Conservation (phyloP, 805 yeast genomes). For the Wickerhamiella cacticola region DNA sequence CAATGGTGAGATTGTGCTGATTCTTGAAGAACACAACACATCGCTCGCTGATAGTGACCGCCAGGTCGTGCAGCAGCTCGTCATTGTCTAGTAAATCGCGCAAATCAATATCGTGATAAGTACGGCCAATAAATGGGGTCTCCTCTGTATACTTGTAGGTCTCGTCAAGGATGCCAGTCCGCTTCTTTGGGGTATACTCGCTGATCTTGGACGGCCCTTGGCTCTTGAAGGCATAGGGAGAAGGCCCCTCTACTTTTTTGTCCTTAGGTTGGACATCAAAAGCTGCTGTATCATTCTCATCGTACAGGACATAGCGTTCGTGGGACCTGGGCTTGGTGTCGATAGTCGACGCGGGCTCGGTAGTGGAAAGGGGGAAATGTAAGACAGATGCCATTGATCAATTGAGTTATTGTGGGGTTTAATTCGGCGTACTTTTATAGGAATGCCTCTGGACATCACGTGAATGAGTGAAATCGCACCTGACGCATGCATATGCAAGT, state of each 20-base stretch:
- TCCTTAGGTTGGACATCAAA: slow-evolving; percentile 3
- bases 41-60: slow-evolving; percentile 36
- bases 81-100: slow-evolving; percentile 18
- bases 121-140: slow-evolving; percentile 9
- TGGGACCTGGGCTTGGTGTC: neutral
- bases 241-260: slow-evolving; percentile 8
- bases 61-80: slow-evolving; percentile 32
- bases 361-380: neutral
- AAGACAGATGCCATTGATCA: slow-evolving; percentile 6
- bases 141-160: slow-evolving; percentile 15
- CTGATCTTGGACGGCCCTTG: slow-evolving; percentile 7
- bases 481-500: neutral
- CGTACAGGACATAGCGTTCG: slow-evolving; percentile 16
- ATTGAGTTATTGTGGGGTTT: too few species aligned
- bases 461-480: neutral
- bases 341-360: neutral
- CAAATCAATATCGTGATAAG: slow-evolving; percentile 20
- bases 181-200: slow-evolving; percentile 3
- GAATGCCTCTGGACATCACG: neutral
- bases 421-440: neutral
- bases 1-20: slow-evolving; percentile 30
- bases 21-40: slow-evolving; percentile 42
- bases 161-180: slow-evolving; percentile 11
- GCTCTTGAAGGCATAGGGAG: slow-evolving; percentile 7
- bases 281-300: slow-evolving; percentile 8